Conservation (phyloP, 2,329 filamentous ascomycete genomes). For the Catunica adiposa region DNA sequence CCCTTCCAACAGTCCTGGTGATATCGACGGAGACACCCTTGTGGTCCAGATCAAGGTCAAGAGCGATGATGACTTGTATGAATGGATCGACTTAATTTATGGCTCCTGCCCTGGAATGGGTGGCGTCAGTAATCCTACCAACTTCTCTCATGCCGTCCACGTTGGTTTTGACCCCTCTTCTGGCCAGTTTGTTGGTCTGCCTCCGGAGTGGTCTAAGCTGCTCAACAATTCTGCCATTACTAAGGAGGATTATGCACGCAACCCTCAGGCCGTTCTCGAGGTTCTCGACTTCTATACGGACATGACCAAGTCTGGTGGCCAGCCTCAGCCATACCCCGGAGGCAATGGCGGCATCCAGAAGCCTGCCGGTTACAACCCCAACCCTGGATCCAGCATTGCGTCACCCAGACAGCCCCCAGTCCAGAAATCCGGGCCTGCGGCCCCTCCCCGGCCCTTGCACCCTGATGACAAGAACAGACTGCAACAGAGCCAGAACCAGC, state of each 20-base stretch:
- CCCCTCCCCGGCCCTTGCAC: slow-evolving; percentile 6
- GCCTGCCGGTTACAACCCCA: slow-evolving; percentile 42
- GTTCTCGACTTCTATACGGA: slow-evolving; percentile 76
- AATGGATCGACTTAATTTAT: slow-evolving; percentile 98
- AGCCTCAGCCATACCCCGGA: slow-evolving; percentile 43
- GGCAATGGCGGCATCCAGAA: slow-evolving; percentile 49
- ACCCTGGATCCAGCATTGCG: slow-evolving; percentile 42
- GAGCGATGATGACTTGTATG: slow-evolving; percentile 89
- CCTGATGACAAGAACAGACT: slow-evolving; percentile 8
- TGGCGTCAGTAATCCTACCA: slow-evolving; percentile 94
- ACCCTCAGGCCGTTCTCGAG: slow-evolving; percentile 72
- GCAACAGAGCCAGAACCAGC: slow-evolving; percentile 18
- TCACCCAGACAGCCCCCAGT: slow-evolving; percentile 50
- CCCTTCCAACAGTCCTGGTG: slow-evolving; percentile 52
- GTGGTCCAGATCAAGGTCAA: slow-evolving; percentile 87
- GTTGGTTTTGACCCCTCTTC: slow-evolving; percentile 94
- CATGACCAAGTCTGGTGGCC: slow-evolving; percentile 58
- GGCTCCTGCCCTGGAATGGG: slow-evolving; percentile 94
- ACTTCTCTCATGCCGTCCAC: slow-evolving; percentile 93
- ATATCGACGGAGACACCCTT: slow-evolving; percentile 65
- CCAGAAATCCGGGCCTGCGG: too few relatives aligned
- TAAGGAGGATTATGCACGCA: slow-evolving; percentile 95
- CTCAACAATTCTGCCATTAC: slow-evolving; percentile 93
- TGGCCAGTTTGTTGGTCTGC: slow-evolving; percentile 85
- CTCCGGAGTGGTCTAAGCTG: slow-evolving; percentile 92